Evolutionary conservation across 2,329 filamentous ascomycete genomes (phyloP).

Genomic region (Fusarium sp.): DNA sequence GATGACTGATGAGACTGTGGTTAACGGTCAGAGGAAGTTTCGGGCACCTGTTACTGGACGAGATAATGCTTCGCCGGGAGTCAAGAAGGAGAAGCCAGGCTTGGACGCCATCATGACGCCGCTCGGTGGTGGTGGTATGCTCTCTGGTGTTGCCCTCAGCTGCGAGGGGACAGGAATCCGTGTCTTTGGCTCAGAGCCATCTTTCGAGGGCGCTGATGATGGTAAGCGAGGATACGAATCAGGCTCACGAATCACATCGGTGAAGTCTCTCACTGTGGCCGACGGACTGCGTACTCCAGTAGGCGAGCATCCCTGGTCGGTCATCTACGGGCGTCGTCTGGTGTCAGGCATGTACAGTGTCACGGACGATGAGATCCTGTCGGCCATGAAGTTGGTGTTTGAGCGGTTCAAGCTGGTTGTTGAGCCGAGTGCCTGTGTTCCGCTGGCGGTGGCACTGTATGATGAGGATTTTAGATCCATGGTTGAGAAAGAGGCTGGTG

Average conservation of each 20-base stretch:
- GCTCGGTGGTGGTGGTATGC: constrained; percentile 88
- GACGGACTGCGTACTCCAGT: constrained; percentile 90
- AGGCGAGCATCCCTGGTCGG: constrained; percentile 78
- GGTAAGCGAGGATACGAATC: constrained; percentile 75
- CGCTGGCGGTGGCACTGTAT: constrained; percentile 83
- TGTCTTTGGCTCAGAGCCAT: constrained; percentile 91
- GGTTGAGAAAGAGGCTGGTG: constrained; percentile 77
- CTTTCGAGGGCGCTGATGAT: constrained; percentile 86
- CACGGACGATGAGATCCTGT: constrained; percentile 83
- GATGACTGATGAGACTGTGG: constrained; percentile 53
- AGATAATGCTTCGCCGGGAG: constrained; percentile 30
- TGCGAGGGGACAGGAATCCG: constrained; percentile 76
- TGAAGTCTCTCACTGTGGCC: constrained; percentile 84
- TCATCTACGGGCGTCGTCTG: constrained; percentile 79
- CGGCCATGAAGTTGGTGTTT: constrained; percentile 80
- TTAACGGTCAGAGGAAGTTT: constrained; percentile 33
- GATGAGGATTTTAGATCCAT: constrained; percentile 83
- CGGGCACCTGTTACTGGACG: constrained; percentile 38
- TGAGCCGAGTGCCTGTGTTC: constrained; percentile 89
- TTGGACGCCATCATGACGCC: constrained; percentile 84
- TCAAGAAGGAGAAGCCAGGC: constrained; percentile 45
- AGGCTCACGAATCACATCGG: constrained; percentile 73
- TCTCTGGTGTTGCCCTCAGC: constrained; percentile 84
- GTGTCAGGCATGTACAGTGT: constrained; percentile 80
- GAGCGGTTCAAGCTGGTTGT: constrained; percentile 93